Evolutionary conservation across 108 stramenopile genomes (phyloP), one percentile per base, ranked within the genome.

Genomic region (Asterionellopsis glacialis): DNA sequence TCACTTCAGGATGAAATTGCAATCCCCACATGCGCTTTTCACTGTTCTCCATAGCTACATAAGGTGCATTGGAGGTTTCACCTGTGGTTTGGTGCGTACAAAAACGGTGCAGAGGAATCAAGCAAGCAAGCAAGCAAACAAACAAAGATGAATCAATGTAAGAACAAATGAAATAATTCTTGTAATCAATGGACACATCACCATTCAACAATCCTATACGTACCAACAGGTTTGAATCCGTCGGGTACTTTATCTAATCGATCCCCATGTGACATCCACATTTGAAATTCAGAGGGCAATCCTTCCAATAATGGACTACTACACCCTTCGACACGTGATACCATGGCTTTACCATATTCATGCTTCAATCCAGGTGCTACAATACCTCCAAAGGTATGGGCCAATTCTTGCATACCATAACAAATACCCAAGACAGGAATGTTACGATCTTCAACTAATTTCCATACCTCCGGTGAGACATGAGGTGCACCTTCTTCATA

Each of bases 201-300:
- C 43, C 43, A 13, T 14, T 11, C 11, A 11, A 44, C 43, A 13
- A 21, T 2, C 47, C 1, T 1, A 11, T 1, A 84, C 87, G 41
- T 72, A 89, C 87, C 87, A 52, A 87, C 88, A 42, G 73, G 59
- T 43, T 82, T 82, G 64, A 97, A 99, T n/a, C 96, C 97, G 15
- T 82, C 77, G 0, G 98, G 96, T 16, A 95, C 80, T 41, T 63
- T 68, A 52, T 76, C 79, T 19, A 98, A 64, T 72, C 97, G 98
- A 62, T 99, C 99, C n/a, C 97, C 97, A 74, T 99, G 99, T 57
- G 90, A 91, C 99, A 99, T 99, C 97, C 97, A 98, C 83, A 98
- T 86, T 64, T 83, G 79, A 64, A 91, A 82, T 27, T 88, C 80
- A 12, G 84, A 72, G 23, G 93, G 92, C 45, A 94, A 69, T 27